Conservation (phyloP, 371 early-diverging fungal genomes). For the Apophysomyces elegans region DNA sequence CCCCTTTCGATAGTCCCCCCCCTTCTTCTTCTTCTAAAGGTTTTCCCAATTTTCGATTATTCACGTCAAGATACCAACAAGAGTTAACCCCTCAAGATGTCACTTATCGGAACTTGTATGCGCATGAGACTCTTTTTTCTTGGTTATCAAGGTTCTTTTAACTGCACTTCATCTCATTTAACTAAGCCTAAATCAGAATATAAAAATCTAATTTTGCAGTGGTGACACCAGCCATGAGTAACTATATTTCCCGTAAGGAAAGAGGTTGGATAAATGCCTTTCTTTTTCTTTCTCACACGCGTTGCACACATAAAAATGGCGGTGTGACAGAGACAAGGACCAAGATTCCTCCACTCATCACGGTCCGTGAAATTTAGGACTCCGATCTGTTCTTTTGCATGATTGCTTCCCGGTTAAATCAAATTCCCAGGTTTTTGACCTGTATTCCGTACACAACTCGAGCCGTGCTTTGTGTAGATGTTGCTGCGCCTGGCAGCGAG, state of each 20-base stretch:
- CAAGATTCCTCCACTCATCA: no score
- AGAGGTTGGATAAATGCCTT: background rate
- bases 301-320: background rate
- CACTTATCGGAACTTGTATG: background rate
- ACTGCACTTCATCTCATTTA: slow-evolving; percentile 1
- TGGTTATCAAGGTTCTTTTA: background rate
- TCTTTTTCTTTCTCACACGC: background rate
- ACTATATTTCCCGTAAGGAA: background rate
- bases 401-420: no score
- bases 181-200: slow-evolving; percentile 8
- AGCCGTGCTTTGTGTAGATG: no score
- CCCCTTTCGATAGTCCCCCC: background rate
- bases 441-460: no score
- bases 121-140: background rate
- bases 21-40: background rate
- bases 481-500: no score
- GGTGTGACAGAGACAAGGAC: background rate
- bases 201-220: background rate
- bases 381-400: no score
- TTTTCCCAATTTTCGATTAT: slow-evolving; percentile 1
- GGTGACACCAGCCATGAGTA: background rate
- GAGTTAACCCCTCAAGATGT: background rate
- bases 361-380: background rate
- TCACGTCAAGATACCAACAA: background rate
- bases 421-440: no score